Evolutionary conservation across 1,139 yeast genomes (phyloP), one percentile per base, ranked within the genome.

Genomic region (Hansenula sp.): DNA sequence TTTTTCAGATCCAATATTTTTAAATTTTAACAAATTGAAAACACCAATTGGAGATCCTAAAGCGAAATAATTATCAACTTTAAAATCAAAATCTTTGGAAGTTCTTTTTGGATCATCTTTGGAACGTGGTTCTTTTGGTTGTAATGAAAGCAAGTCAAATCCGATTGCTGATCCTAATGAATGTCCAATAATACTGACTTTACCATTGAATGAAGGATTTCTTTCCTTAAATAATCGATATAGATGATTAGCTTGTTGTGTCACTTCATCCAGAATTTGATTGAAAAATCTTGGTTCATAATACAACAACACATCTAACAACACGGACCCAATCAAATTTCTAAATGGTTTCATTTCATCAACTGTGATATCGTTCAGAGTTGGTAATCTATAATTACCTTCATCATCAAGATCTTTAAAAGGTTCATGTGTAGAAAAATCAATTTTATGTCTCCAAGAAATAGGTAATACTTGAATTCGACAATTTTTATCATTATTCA

Each of bases 21-120:
- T 74, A 34, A 79, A 75, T 48, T 77, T 79, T 31, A 87, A 70
- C 24, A 88, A 64, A 56, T 84, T 82, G 62, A 92, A 89, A 36
- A 89, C 81, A 3, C 96, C 97, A 18, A 84, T 79, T 1, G 97
- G 97, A 2, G 96, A 86, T 0, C 98, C 98, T 16, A 84, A 75
- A 24, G 89, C 76, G 56, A 89, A 89, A 48, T 82, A 71, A 52
- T 84, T 84, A 14, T 79, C 79, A 3, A 87, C 89, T 13, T 81
- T 75, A 57, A 92, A 92, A 29, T 74, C 69, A 28, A 90, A 66
- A 29, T 71, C 69, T 19, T 56, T 57, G 19, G 47, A 6, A 3
- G 27, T 25, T 13, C 28, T 38, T 29, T 42, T 40, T 24, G 24
- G 32, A 34, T 8, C 26, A 12, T 24, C 41, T 37, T 34, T 33